These are phyloP conservation scores for Phascolomyces articulosus DNA, from an alignment of 371 early-diverging fungal genomes.

Conservation along the genomic window DNA sequence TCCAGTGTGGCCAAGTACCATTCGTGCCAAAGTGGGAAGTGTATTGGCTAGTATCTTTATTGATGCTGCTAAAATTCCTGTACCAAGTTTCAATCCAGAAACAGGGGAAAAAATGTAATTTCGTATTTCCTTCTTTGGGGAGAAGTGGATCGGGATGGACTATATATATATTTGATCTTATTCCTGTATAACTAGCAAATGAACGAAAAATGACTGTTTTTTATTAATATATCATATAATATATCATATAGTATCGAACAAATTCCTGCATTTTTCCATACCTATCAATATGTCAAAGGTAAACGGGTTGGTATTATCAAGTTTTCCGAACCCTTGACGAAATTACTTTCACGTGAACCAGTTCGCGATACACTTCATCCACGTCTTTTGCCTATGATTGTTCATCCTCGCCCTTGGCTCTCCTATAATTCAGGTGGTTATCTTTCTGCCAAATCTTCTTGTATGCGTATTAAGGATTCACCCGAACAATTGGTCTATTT, in stretches of 20 bases:
- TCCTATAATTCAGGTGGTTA: slow-evolving; percentile 90
- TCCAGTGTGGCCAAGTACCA: slow-evolving; percentile 67
- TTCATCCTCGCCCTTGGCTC: slow-evolving; percentile 95
- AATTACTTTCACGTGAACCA: slow-evolving; percentile 70
- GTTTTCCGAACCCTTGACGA: slow-evolving; percentile 69
- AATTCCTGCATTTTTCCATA: slow-evolving; percentile 87
- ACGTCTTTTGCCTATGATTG: slow-evolving; percentile 92
- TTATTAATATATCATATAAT: too few relatives aligned
- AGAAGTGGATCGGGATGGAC: too few relatives aligned
- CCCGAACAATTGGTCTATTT: slow-evolving; percentile 83
- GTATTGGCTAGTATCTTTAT: slow-evolving; percentile 74
- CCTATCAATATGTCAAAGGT: slow-evolving; percentile 63
- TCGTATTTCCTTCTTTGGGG: too few relatives aligned
- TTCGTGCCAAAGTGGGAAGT: slow-evolving; percentile 68
- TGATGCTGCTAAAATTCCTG: slow-evolving; percentile 75
- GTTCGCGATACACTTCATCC: slow-evolving; percentile 72
- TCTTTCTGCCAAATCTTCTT: slow-evolving; percentile 65
- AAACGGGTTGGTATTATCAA: slow-evolving; percentile 79
- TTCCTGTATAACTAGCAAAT: too few relatives aligned
- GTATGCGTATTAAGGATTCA: slow-evolving; percentile 81
- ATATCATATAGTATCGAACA: slow-evolving; percentile 38
- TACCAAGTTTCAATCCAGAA: slow-evolving; percentile 58
- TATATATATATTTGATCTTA: too few relatives aligned
- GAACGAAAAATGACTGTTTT: too few relatives aligned
- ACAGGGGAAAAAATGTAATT: slow-evolving; percentile 56